Conservation (phyloP, 2,329 filamentous ascomycete genomes). For the Ophiostoma quercus region DNA sequence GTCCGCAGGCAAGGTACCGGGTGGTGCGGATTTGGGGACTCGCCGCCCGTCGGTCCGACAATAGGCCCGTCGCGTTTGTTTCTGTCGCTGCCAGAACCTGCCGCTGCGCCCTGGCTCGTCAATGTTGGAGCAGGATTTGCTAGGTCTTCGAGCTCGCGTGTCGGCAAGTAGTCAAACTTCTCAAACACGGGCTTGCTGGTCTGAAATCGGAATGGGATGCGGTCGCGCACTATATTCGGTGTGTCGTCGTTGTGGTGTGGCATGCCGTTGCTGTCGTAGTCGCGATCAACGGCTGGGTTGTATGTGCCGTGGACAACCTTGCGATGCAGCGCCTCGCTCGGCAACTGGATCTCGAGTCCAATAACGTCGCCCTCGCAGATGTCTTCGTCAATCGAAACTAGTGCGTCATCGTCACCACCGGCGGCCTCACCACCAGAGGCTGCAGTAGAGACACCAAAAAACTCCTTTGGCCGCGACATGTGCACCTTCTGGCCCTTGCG, state of each 20-base stretch:
- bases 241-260: conserved; percentile 41
- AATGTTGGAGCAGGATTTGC: conserved; percentile 61
- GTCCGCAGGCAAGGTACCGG: conserved; percentile 71
- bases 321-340: conserved; percentile 76
- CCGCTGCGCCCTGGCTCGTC: conserved; percentile 27
- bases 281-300: conserved; percentile 73
- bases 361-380: conserved; percentile 89
- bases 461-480: conserved; percentile 87
- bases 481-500: conserved; percentile 86
- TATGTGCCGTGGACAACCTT: conserved; percentile 84
- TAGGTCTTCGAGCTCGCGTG: conserved; percentile 80
- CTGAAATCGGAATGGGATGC: conserved; percentile 91
- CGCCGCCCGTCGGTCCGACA: conserved; percentile 33
- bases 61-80: conserved; percentile 30
- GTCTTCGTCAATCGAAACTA: conserved; percentile 53
- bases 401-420: background rate
- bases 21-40: conserved; percentile 67
- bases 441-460: conserved; percentile 36
- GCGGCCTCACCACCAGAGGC: background rate
- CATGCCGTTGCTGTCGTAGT: conserved; percentile 34
- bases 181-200: conserved; percentile 83
- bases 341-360: conserved; percentile 85
- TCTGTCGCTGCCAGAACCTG: conserved; percentile 28
- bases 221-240: conserved; percentile 84
- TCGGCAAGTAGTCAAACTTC: conserved; percentile 79